Percentiles rank a stretch among this genome's conserved stretches.
phyloP scores from a whole-genome alignment of 2,329 filamentous ascomycete species.

The Phyllosticta citriasiana region DNA sequence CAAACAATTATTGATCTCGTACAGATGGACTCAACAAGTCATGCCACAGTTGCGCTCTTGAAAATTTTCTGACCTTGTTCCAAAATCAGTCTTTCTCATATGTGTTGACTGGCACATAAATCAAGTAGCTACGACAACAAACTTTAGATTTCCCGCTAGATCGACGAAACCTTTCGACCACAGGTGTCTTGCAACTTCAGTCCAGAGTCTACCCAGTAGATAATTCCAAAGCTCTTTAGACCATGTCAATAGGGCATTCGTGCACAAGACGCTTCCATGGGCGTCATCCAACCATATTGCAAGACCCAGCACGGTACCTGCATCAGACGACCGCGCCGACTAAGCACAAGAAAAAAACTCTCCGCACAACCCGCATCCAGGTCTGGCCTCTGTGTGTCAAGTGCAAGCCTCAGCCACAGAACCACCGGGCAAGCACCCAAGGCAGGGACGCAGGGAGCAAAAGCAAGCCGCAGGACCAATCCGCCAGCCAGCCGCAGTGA shows the following conservation, averaged over 20 bases:
- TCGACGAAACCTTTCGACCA: too few species aligned
- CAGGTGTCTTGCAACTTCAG: too few species aligned
- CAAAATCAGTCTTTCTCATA: too few species aligned
- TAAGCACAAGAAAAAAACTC: not conserved
- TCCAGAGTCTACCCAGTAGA: too few species aligned
- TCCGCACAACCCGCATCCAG: not conserved
- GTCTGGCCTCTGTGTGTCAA: not conserved
- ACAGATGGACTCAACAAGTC: too few species aligned
- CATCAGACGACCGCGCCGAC: not conserved
- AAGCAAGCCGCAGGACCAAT: not conserved
- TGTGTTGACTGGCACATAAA: too few species aligned
- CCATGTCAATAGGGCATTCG: not conserved
- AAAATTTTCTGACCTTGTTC: too few species aligned
- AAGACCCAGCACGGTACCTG: not conserved
- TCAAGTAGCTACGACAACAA: too few species aligned
- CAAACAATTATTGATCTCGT: too few species aligned
- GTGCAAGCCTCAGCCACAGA: not conserved
- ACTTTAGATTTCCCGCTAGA: too few species aligned
- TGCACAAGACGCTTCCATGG: not conserved
- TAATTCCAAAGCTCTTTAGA: not conserved
- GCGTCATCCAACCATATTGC: not conserved
- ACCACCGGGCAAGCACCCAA: not conserved
- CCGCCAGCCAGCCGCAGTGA: not conserved
- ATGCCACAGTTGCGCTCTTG: too few species aligned
- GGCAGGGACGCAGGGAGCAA: not conserved